Percentiles rank a stretch among this genome's conserved stretches.
Evolutionary conservation across 805 yeast genomes (phyloP).

Genomic region (Naumovozyma castellii): DNA sequence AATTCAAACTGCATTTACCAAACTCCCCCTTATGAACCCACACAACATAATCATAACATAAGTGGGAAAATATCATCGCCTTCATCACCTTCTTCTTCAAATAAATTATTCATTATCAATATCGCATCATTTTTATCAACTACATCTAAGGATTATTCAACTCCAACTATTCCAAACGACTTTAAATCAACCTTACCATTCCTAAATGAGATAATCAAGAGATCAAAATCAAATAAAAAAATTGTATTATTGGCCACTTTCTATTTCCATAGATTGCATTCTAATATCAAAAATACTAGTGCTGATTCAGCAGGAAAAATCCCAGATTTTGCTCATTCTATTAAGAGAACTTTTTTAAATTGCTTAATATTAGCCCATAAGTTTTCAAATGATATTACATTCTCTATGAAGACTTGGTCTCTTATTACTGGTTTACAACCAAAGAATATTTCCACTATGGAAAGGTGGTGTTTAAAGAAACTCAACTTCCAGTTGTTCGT

Average conservation of each 20-base stretch:
- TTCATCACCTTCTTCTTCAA: background rate
- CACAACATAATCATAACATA: no score
- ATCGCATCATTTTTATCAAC: conserved; percentile 13
- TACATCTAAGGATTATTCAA: conserved; percentile 8
- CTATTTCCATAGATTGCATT: conserved; percentile 11
- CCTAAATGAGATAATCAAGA: conserved; percentile 16
- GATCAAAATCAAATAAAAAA: conserved; percentile 18
- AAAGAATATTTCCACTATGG: conserved; percentile 16
- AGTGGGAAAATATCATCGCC: no score
- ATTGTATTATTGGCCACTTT: conserved; percentile 12
- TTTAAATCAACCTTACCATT: conserved; percentile 8
- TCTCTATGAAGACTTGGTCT: conserved; percentile 22
- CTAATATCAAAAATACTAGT: background rate
- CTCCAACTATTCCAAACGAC: conserved; percentile 14
- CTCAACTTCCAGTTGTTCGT: conserved; percentile 13
- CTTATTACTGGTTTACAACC: conserved; percentile 16
- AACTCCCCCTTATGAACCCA: conserved; percentile 12
- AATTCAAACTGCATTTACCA: conserved; percentile 5
- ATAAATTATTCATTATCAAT: conserved; percentile 1
- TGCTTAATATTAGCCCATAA: conserved; percentile 22
- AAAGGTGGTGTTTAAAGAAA: conserved; percentile 20
- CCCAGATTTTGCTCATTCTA: conserved; percentile 21
- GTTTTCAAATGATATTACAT: conserved; percentile 21
- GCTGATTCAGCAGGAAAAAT: background rate
- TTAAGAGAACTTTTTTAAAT: conserved; percentile 18